phyloP scores from a whole-genome alignment of 192 early-diverging fungal genomes.

The Rhizoclosmatium sp. region DNA sequence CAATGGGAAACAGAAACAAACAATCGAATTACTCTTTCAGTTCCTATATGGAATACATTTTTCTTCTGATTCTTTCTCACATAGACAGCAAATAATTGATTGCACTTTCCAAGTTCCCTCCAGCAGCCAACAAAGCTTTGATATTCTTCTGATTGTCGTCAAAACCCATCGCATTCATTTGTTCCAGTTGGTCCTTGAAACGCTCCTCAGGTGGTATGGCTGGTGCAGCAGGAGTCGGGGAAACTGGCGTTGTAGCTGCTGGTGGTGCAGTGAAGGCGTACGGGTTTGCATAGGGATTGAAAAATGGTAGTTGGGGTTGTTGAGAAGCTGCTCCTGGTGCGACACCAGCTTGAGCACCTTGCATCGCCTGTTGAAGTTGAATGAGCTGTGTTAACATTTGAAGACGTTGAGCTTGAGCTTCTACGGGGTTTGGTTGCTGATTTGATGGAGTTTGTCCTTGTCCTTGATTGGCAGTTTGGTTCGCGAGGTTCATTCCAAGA shows the following conservation, averaged over 20 bases:
- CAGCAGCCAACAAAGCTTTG: conserved; percentile 73
- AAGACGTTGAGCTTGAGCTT: conserved; percentile 9
- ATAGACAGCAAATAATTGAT: conserved; percentile 70
- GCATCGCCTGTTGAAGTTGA: conserved; percentile 18
- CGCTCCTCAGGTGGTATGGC: conserved; percentile 75
- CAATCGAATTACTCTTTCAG: neutral
- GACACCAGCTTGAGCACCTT: neutral
- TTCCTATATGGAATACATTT: neutral
- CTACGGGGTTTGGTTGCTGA: neutral
- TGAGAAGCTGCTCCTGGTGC: neutral
- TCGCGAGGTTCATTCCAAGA: neutral
- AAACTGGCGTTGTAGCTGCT: conserved; percentile 14
- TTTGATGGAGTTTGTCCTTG: neutral
- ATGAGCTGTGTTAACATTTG: conserved; percentile 17
- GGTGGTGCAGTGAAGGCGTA: neutral
- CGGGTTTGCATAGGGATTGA: conserved; percentile 18
- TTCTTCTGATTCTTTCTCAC: neutral
- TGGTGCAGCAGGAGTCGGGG: conserved; percentile 59
- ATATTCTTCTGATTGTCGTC: conserved; percentile 82
- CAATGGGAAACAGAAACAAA: neutral
- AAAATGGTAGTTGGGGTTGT: conserved; percentile 10
- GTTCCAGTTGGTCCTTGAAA: conserved; percentile 71
- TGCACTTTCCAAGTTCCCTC: conserved; percentile 85
- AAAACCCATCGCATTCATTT: conserved; percentile 88
- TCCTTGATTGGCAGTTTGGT: neutral